phyloP scores from a whole-genome alignment of 1,139 yeast species.

The Taphrina confusa region DNA sequence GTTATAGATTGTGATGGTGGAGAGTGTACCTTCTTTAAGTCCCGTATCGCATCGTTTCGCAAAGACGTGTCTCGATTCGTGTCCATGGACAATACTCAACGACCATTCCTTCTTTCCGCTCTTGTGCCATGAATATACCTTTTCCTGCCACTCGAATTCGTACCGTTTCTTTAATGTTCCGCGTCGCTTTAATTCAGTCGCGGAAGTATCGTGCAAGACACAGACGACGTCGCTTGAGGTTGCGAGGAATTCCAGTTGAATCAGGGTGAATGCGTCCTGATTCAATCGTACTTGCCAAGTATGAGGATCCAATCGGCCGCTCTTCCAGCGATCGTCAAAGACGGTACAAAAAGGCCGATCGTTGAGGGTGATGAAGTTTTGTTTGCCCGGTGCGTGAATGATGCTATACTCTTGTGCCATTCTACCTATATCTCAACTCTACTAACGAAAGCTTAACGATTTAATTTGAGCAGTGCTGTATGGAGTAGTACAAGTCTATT shows the following conservation, averaged over 20 bases:
- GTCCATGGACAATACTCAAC: background rate
- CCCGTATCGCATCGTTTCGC: conserved; percentile 8
- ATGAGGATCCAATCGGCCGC: background rate
- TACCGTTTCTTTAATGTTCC: background rate
- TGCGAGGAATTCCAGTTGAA: background rate
- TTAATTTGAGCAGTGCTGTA: no score
- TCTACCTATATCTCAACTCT: no score
- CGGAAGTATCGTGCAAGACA: background rate
- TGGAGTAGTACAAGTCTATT: no score
- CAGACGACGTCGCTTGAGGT: background rate
- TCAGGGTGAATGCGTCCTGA: background rate
- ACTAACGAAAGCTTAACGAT: no score
- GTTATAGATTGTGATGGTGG: background rate
- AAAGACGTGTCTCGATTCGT: no score
- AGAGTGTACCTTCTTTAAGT: background rate
- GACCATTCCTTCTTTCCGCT: background rate
- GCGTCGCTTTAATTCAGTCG: background rate
- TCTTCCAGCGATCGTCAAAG: conserved; percentile 13
- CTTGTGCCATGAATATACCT: background rate
- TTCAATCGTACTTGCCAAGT: conserved; percentile 11
- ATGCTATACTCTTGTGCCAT: background rate
- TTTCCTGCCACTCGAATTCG: background rate
- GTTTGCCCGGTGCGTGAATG: background rate
- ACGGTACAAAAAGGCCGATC: background rate
- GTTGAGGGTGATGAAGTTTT: conserved; percentile 4